Evolutionary conservation across 2,329 filamentous ascomycete species (phyloP), one percentile per base, ranked within the genome.

Genomic region (Hypoxylon sp.): DNA sequence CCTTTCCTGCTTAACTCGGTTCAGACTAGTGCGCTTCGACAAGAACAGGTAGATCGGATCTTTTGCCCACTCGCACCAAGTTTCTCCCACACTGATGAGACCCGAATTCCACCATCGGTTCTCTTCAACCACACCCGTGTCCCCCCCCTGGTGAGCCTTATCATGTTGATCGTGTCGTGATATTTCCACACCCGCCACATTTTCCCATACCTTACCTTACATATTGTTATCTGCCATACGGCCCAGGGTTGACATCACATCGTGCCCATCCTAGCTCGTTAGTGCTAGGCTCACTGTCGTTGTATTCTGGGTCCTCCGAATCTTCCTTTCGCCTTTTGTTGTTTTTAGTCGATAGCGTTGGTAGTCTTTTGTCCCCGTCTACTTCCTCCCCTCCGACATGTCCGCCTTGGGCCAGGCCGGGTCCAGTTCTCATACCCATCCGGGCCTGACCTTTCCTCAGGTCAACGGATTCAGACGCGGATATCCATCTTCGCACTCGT

Each of bases 381-480:
- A 50, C 63, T 66, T 66, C 26, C 55, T 33, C 8, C 33, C 46
- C 47, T 71, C 62, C 69, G 76, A 73, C 75, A 86, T 86, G 84
- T 85, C 84, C 77, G 80, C 81, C 78, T 79, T 85, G 77, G 83
- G 84, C 73, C 83, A 83, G 72, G 76, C 82, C 68, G 84, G 84
- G 75, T 80, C 84, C 66, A 87, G 64, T 66, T 74, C 75, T 70
- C 76, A 86, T 74, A 79, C 81, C 77, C 86, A 88, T 78, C 80
- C 84, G 67, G 84, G 84, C 78, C 81, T 88, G 73, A 81, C 81
- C 74, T 88, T 87, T 71, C 80, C 84, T 60, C 84, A 85, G 79
- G 82, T 84, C 74, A 80, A 78, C 74, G 78, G 79, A 76, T 73
- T 87, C 67, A 81, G 86, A 78, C 85, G 86, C 63, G 79, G 75